Conservation (phyloP, 495 filamentous ascomycete species). For the Apiosordaria backusii region DNA sequence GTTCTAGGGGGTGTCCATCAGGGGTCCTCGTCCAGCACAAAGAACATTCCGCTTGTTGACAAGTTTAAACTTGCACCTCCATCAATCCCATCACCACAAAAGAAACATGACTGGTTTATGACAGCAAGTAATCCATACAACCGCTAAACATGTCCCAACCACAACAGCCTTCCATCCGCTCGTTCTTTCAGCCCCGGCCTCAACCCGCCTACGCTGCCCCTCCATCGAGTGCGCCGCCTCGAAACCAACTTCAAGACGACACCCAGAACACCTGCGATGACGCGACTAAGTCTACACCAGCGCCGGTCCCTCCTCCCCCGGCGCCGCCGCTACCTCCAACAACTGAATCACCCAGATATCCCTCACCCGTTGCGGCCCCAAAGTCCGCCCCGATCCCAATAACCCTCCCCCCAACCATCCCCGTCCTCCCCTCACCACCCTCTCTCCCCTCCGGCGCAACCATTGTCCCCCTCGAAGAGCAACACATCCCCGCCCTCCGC, state of each 20-base stretch:
- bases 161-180: slow-evolving; percentile 48
- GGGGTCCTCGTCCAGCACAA: background rate
- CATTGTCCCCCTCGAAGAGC: slow-evolving; percentile 55
- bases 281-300: slow-evolving; percentile 15
- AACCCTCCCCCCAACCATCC: slow-evolving; percentile 35
- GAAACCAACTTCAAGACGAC: background rate
- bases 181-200: slow-evolving; percentile 39
- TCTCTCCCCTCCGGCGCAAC: slow-evolving; percentile 48
- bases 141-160: slow-evolving; percentile 24
- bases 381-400: slow-evolving; percentile 11
- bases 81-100: background rate
- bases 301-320: slow-evolving; percentile 22
- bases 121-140: background rate
- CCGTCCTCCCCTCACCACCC: slow-evolving; percentile 27
- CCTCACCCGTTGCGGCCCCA: background rate
- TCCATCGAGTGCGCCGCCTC: slow-evolving; percentile 24
- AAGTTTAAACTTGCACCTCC: background rate
- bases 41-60: background rate
- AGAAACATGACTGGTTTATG: background rate
- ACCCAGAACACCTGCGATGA: background rate
- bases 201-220: slow-evolving; percentile 25
- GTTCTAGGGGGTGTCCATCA: background rate
- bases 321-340: slow-evolving; percentile 15
- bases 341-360: slow-evolving; percentile 26
- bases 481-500: slow-evolving; percentile 68